These are phyloP conservation scores for Aspergillus cristatus DNA, from an alignment of 495 filamentous ascomycete species.

Conservation along the genomic window DNA sequence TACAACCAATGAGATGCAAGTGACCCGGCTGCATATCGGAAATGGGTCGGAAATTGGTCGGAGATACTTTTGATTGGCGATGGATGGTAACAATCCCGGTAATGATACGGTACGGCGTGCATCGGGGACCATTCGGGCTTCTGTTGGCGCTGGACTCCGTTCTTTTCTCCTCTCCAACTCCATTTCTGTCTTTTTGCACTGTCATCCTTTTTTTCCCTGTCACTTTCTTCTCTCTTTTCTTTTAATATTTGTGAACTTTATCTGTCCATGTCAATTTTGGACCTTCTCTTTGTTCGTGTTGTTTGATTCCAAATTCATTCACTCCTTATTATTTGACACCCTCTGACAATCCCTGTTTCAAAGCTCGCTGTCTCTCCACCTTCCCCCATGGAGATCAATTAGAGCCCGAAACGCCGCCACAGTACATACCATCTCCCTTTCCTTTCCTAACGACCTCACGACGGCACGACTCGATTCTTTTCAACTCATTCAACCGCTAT, in stretches of 20 bases:
- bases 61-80: too few relatives aligned
- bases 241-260: too few relatives aligned
- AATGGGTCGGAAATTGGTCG: too few relatives aligned
- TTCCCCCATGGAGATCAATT: constrained; percentile 2
- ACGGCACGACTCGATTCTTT: constrained; percentile 17
- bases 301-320: too few relatives aligned
- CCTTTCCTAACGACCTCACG: constrained; percentile 16
- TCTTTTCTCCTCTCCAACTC: constrained; percentile 5
- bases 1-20: too few relatives aligned
- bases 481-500: too few relatives aligned
- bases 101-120: too few relatives aligned
- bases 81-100: too few relatives aligned
- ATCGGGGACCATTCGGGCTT: too few relatives aligned
- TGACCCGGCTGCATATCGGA: too few relatives aligned
- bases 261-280: not conserved
- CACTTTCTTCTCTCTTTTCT: not conserved
- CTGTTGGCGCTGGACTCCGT: not conserved
- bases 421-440: not conserved
- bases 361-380: not conserved
- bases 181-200: constrained; percentile 8
- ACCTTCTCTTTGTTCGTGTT: too few relatives aligned
- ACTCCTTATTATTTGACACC: not conserved
- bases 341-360: not conserved
- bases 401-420: not conserved
- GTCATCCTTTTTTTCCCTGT: constrained; percentile 8